Conservation (phyloP, 495 filamentous ascomycete genomes). For the Podospora comata region DNA sequence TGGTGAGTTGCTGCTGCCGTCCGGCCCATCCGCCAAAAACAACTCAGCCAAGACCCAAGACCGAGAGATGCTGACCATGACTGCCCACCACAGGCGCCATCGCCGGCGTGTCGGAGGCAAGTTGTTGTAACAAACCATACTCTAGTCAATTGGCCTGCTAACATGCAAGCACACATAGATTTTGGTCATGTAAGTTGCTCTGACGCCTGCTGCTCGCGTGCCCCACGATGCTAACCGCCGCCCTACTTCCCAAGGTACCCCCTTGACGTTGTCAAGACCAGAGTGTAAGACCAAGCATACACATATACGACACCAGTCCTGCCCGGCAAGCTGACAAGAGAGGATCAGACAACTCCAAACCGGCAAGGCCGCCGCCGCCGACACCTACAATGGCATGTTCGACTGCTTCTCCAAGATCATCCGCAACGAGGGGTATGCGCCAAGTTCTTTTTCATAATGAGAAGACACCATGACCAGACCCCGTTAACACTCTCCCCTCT, state of each 20-base stretch:
- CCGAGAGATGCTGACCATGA: slow-evolving; percentile 21
- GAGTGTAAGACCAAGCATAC: slow-evolving; percentile 61
- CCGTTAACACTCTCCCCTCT: slow-evolving; percentile 21
- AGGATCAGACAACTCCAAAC: slow-evolving; percentile 74
- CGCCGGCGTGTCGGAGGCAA: slow-evolving; percentile 32
- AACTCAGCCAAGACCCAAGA: slow-evolving; percentile 10
- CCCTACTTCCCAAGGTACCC: slow-evolving; percentile 69
- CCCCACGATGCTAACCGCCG: slow-evolving; percentile 21
- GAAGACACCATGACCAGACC: not conserved
- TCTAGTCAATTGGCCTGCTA: slow-evolving; percentile 27
- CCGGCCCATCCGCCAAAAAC: slow-evolving; percentile 15
- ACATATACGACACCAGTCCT: slow-evolving; percentile 7
- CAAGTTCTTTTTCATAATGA: not conserved
- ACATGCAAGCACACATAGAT: slow-evolving; percentile 56
- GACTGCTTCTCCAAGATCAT: slow-evolving; percentile 98
- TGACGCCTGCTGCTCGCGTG: slow-evolving; percentile 21
- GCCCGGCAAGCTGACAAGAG: slow-evolving; percentile 28
- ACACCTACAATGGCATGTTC: slow-evolving; percentile 91
- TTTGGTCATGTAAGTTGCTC: slow-evolving; percentile 68
- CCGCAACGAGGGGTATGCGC: slow-evolving; percentile 79
- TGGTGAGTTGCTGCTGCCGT: slow-evolving; percentile 21
- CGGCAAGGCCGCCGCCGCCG: slow-evolving; percentile 59
- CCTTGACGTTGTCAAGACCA: slow-evolving; percentile 95
- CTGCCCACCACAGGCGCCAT: slow-evolving; percentile 24
- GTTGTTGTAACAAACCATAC: slow-evolving; percentile 11